A percentile compares a stretch with the other conserved stretches of the same genome.
Conservation (phyloP, 495 filamentous ascomycete species). For the Lasiosphaeris hirsuta region DNA sequence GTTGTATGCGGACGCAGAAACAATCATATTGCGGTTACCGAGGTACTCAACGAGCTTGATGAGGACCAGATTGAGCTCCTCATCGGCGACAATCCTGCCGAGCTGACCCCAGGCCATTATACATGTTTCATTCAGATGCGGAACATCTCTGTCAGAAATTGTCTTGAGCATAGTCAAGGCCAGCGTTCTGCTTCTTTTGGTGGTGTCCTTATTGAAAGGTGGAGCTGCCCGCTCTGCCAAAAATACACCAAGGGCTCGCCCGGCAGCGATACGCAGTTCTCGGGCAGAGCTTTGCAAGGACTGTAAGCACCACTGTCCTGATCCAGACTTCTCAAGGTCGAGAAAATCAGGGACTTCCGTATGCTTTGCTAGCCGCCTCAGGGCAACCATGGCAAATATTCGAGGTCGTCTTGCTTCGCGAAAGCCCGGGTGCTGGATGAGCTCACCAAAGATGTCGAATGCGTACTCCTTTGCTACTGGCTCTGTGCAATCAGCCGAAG, state of each 20-base stretch:
- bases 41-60: slow-evolving; percentile 81
- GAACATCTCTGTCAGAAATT: slow-evolving; percentile 61
- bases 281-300: slow-evolving; percentile 77
- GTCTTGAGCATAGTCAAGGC: slow-evolving; percentile 65
- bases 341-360: slow-evolving; percentile 52
- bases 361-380: slow-evolving; percentile 67
- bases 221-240: slow-evolving; percentile 48
- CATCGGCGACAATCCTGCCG: slow-evolving; percentile 58
- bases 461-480: slow-evolving; percentile 21
- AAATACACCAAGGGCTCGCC: slow-evolving; percentile 53
- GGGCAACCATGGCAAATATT: slow-evolving; percentile 66
- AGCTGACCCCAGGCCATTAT: slow-evolving; percentile 81
- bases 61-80: slow-evolving; percentile 81
- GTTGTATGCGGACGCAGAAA: slow-evolving; percentile 75
- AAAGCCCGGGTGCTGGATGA: slow-evolving; percentile 57
- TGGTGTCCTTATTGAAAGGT: slow-evolving; percentile 33
- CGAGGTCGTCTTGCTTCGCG: slow-evolving; percentile 59
- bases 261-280: slow-evolving; percentile 81
- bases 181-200: slow-evolving; percentile 62
- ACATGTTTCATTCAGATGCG: slow-evolving; percentile 72
- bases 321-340: slow-evolving; percentile 59
- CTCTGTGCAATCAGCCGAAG: neutral
- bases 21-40: slow-evolving; percentile 73
- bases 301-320: slow-evolving; percentile 77
- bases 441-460: slow-evolving; percentile 50